Percentiles rank a stretch among this genome's conserved stretches.
Conservation (phyloP, 441 rosid species). For the California macrophylla region DNA sequence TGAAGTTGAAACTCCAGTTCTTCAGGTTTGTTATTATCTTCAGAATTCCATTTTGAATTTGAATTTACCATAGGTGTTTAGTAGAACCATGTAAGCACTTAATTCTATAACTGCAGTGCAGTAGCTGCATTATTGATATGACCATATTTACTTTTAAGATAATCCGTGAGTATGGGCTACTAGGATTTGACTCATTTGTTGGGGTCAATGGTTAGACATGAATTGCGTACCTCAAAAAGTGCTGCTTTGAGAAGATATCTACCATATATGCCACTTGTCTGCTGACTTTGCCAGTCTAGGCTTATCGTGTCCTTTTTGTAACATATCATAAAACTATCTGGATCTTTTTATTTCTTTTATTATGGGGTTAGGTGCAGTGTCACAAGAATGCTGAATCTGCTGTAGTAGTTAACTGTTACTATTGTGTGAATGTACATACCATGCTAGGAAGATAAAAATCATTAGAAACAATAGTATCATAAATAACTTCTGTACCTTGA, state of each 20-base stretch:
- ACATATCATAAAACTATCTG: background rate
- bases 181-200: background rate
- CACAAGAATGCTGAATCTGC: background rate
- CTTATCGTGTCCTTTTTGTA: background rate
- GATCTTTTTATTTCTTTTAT: background rate
- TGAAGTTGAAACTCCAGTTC: slow-evolving; percentile 96
- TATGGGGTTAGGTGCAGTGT: background rate
- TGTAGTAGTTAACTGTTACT: background rate
- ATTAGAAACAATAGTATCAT: background rate
- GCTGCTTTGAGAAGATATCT: background rate
- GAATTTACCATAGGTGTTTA: slow-evolving; percentile 7
- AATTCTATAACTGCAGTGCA: background rate
- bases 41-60: background rate
- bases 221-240: background rate
- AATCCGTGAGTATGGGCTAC: background rate
- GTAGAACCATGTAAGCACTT: background rate
- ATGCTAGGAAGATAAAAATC: background rate
- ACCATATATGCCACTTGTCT: background rate
- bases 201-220: background rate
- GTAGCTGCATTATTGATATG: background rate
- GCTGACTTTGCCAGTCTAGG: background rate
- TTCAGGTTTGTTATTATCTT: slow-evolving; percentile 58
- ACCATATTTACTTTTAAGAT: background rate
- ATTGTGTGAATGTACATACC: background rate
- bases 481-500: background rate